Evolutionary conservation across 1,139 yeast species (phyloP).

Genomic region (Maudiozyma humilis): DNA sequence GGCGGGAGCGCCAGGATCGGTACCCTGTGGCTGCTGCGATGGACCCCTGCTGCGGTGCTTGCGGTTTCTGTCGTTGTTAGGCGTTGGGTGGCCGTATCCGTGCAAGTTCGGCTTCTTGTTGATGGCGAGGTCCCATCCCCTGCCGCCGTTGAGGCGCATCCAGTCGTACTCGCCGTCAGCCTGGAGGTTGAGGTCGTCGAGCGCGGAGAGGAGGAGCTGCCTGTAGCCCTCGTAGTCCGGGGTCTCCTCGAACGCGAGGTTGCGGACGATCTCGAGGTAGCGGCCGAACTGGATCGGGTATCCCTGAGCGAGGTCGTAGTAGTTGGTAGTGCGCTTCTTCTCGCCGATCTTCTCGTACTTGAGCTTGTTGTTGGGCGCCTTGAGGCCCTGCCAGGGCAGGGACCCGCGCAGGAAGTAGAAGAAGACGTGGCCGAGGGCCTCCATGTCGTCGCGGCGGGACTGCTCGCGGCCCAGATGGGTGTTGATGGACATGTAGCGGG

Average conservation of each 20-base stretch:
- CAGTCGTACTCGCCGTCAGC: conserved; percentile 73
- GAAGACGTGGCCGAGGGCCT: conserved; percentile 88
- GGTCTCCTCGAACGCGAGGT: conserved; percentile 64
- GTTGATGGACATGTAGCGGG: conserved; percentile 90
- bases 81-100: conserved; percentile 70
- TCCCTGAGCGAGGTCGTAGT: conserved; percentile 59
- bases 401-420: conserved; percentile 93
- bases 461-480: conserved; percentile 97
- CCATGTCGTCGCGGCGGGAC: conserved; percentile 92
- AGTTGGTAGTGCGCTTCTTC: conserved; percentile 64
- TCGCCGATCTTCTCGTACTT: conserved; percentile 78
- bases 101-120: conserved; percentile 75
- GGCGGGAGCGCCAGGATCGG: conserved; percentile 1
- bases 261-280: conserved; percentile 62
- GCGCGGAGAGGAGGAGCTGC: conserved; percentile 50
- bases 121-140: conserved; percentile 74
- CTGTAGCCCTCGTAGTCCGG: conserved; percentile 73
- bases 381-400: conserved; percentile 97
- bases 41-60: conserved; percentile 32
- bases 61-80: conserved; percentile 39
- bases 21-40: conserved; percentile 2
- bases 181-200: conserved; percentile 48
- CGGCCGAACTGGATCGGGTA: conserved; percentile 73
- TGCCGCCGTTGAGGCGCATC: conserved; percentile 76
- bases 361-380: conserved; percentile 75